These are phyloP conservation scores for Penicillium pancosmium DNA, from an alignment of 495 filamentous ascomycete genomes.

Conservation along the genomic window DNA sequence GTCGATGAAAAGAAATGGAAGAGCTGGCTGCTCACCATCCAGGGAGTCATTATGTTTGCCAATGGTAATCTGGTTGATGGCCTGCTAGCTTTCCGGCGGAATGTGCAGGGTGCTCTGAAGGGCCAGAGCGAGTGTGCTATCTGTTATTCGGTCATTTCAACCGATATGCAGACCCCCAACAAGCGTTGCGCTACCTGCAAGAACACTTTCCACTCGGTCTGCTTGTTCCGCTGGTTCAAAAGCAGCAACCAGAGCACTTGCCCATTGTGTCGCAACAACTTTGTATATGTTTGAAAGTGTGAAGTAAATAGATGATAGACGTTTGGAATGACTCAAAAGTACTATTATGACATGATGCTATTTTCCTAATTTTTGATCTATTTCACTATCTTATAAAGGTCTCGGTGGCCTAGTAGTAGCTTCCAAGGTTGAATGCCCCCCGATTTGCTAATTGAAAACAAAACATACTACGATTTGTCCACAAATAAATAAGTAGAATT, in stretches of 20 bases:
- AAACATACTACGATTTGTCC: background rate
- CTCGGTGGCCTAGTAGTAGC: no score
- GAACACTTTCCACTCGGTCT: constrained; percentile 87
- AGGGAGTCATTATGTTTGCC: constrained; percentile 90
- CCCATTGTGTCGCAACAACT: constrained; percentile 84
- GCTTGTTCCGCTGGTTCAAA: constrained; percentile 95
- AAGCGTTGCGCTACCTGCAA: constrained; percentile 93
- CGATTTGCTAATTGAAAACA: no score
- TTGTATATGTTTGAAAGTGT: constrained; percentile 59
- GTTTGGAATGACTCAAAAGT: constrained; percentile 2
- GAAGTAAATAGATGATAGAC: constrained; percentile 9
- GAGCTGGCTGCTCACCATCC: constrained; percentile 79
- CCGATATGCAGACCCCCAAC: constrained; percentile 83
- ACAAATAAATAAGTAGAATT: constrained; percentile 4
- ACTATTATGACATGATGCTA: background rate
- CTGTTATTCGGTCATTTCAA: constrained; percentile 90
- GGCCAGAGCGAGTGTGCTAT: constrained; percentile 96
- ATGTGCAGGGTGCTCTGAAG: constrained; percentile 83
- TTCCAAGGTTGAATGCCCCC: no score
- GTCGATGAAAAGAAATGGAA: constrained; percentile 90
- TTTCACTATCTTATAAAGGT: background rate
- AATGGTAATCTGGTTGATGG: constrained; percentile 85
- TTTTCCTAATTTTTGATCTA: background rate
- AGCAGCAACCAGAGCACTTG: constrained; percentile 87
- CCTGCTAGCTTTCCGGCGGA: constrained; percentile 76